phyloP scores from a whole-genome alignment of 805 yeast species.

The Wickerhamiella siamensis region DNA sequence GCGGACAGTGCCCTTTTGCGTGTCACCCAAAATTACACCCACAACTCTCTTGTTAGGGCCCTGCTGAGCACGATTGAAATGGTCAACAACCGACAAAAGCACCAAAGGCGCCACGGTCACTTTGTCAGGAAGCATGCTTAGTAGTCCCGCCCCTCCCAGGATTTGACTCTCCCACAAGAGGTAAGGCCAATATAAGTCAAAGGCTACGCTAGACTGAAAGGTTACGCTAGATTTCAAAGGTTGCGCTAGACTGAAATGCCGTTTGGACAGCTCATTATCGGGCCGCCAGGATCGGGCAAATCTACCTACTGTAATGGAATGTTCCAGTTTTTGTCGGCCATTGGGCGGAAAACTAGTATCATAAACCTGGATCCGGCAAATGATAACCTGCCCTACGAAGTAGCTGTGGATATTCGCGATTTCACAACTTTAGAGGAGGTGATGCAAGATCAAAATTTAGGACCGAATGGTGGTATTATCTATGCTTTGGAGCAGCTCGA shows the following conservation, averaged over 20 bases:
- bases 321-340: slow-evolving; percentile 82
- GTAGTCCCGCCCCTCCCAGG: neutral
- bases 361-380: slow-evolving; percentile 90
- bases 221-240: no score
- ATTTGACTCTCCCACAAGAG: no score
- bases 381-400: slow-evolving; percentile 53
- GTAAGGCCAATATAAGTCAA: no score
- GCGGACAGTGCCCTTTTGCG: slow-evolving; percentile 36
- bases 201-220: no score
- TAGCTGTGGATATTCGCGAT: slow-evolving; percentile 66
- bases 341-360: slow-evolving; percentile 78
- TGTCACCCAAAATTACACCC: slow-evolving; percentile 85
- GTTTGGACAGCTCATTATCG: slow-evolving; percentile 82
- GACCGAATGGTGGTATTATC: slow-evolving; percentile 87
- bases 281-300: slow-evolving; percentile 97
- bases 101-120: slow-evolving; percentile 95
- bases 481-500: slow-evolving; percentile 63
- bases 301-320: slow-evolving; percentile 89
- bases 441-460: slow-evolving; percentile 56
- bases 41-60: slow-evolving; percentile 69
- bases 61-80: slow-evolving; percentile 74
- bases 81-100: slow-evolving; percentile 85
- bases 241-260: no score
- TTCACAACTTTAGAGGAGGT: slow-evolving; percentile 62
- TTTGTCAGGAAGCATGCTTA: slow-evolving; percentile 23